Base-by-base conservation (phyloP, 345 rosid species). In the Jatropha curcas region DNA sequence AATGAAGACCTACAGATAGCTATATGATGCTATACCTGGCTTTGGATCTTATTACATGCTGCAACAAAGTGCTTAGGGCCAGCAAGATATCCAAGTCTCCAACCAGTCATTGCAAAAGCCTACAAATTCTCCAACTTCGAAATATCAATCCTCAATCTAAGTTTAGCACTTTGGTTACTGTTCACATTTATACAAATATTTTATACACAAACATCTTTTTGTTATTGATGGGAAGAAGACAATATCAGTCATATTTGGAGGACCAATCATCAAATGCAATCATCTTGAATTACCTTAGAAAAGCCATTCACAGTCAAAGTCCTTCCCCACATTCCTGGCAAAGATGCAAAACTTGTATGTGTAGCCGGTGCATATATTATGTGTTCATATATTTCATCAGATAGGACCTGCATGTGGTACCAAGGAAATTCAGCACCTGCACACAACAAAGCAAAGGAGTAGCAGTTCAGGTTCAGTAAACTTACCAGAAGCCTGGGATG, bases 71-170 rank as follows among this genome's bases (percentile, higher is more conserved):
- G 96, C 70, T 86, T 93, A 56, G 98, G 98, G 56, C 98, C 99
- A 35, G 99, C 98, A 33, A 96, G 65, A 70, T 93, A 93, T 68
- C 98, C 96, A 73, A 96, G 97, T 55, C 99, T 87, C 99, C 99
- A 96, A 30, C 99, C 98, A 81, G 99, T 96, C 97, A 96, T 96
- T 52, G 99, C 99, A 75, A 90, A 96, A 70, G 99, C 93, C 99
- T 93, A 77, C n/a, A 85, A 74, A 81, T 52, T 19, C 73, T 35
- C 66, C 55, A 52, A 8, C 39, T 48, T 66, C 27, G 34, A 71
- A 4, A 50, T 39, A 58, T 80, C 46, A 76, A 79, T 39, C 67
- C 35, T 65, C 51, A 31, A 22, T 55, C 9, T 28, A 65, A 7
- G 0, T n/a, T n/a, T n/a, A 48, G 13, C 50, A 11, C 25, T 24